Evolutionary conservation across 2,329 filamentous ascomycete species (phyloP).

Genomic region (Beauveria asiatica): DNA sequence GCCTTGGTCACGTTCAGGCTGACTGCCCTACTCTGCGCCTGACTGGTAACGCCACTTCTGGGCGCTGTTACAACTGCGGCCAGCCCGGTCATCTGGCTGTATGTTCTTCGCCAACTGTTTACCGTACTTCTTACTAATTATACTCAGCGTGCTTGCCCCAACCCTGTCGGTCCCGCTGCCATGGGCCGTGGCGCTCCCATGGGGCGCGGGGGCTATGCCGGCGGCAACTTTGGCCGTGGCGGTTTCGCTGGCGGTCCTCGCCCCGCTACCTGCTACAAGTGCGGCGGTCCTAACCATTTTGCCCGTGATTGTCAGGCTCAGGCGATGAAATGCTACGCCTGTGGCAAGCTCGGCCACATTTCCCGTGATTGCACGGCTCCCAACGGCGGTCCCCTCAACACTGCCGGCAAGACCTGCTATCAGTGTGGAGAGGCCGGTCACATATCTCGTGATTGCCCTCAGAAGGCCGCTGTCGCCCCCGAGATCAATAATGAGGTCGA

Average conservation of each 20-base stretch:
- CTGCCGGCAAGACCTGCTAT: constrained; percentile 97
- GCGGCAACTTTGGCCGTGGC: constrained; percentile 55
- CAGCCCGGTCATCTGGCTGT: constrained; percentile 87
- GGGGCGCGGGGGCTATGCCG: constrained; percentile 60
- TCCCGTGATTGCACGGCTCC: constrained; percentile 90
- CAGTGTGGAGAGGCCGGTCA: constrained; percentile 92
- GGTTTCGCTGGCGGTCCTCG: constrained; percentile 64
- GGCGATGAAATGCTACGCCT: constrained; percentile 97
- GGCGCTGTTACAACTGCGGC: constrained; percentile 95
- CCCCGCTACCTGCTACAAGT: constrained; percentile 66
- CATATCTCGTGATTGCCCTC: constrained; percentile 88
- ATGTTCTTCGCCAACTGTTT: constrained; percentile 28
- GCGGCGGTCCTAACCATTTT: constrained; percentile 89
- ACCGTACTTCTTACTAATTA: neutral
- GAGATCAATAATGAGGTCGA: constrained; percentile 40
- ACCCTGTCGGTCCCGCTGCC: constrained; percentile 50
- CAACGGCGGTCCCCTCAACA: constrained; percentile 92
- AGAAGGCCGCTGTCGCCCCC: constrained; percentile 50
- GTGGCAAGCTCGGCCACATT: constrained; percentile 91
- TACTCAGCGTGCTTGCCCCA: constrained; percentile 69
- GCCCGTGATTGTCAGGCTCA: constrained; percentile 97
- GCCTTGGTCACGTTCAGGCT: constrained; percentile 94
- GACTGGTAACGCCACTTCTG: constrained; percentile 71
- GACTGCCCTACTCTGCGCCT: constrained; percentile 95
- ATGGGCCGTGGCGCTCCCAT: constrained; percentile 60